Evolutionary conservation across 2,329 filamentous ascomycete genomes (phyloP), one percentile per base, ranked within the genome.

Genomic region (Hansfordia pulvinata): DNA sequence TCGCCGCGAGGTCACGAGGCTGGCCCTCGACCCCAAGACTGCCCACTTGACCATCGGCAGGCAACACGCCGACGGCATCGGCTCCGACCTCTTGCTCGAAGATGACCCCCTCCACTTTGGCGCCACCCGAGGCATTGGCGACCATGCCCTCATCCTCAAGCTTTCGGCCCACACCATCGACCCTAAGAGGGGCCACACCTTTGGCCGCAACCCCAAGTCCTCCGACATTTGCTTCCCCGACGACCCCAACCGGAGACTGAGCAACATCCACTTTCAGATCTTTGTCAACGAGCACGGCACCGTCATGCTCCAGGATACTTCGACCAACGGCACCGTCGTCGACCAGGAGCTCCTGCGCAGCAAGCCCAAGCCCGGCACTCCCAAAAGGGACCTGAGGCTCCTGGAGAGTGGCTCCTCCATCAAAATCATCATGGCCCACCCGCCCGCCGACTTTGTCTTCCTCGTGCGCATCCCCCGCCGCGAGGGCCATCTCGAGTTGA

Each of bases 201-300:
- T 98, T 51, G 90, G 90, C 17, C 75, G 90, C 29, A 88, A 90
- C 43, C 39, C 53, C 1, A 40, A 50, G 23, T 64, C 69, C 18
- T 90, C 82, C 50, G 90, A 98, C 31, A 54, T 86, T 24, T 67
- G 68, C 40, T 71, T 83, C 25, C 50, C 58, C 19, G 63, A 75
- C 35, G 78, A 88, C 37, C 67, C 69, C 1, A 59, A 69, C 27
- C 78, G 71, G 47, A 69, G 81, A 22, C 68, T 98, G 32, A 96
- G 88, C 59, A 94, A 96, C 46, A 66, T 80, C n/a, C 90, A 98
- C 49, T 98, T 96, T 49, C 77, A 84, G 28, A 93, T 98, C 34
- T 93, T 79, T 45, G 64, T 93, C 40, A 98, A 92, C 41, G 62
- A 74, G n/a, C 72, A 82, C 35, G 83, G 80, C 16, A 76, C 81